Evolutionary conservation across 495 filamentous ascomycete genomes (phyloP).

Genomic region (Hypoxylon crocopeplum): DNA sequence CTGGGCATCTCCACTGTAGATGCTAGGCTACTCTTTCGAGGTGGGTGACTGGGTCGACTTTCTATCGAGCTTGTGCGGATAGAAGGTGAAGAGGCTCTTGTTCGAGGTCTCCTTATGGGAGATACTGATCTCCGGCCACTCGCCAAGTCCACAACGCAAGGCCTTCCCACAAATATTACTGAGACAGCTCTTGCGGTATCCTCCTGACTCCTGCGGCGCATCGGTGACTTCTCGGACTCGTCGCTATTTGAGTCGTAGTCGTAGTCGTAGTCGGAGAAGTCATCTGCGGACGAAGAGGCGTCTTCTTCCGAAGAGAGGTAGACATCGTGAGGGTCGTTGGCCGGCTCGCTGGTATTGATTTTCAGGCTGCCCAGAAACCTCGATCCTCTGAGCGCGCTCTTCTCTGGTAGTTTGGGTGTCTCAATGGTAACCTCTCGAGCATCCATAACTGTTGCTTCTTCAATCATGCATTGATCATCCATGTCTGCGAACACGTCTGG

Average conservation of each 20-base stretch:
- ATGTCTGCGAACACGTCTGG: constrained; percentile 36
- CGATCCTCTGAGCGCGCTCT: constrained; percentile 53
- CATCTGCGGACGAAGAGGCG: constrained; percentile 57
- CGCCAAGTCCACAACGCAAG: constrained; percentile 53
- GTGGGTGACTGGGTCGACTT: constrained; percentile 23
- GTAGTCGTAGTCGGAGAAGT: constrained; percentile 58
- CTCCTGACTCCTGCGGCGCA: constrained; percentile 50
- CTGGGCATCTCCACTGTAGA: constrained; percentile 45
- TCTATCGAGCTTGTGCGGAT: constrained; percentile 19
- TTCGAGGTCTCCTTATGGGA: constrained; percentile 39
- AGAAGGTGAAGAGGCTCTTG: constrained; percentile 43
- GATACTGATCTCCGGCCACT: constrained; percentile 48
- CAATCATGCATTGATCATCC: constrained; percentile 38
- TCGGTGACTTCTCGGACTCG: constrained; percentile 43
- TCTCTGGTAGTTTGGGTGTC: constrained; percentile 46
- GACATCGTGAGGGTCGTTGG: constrained; percentile 50
- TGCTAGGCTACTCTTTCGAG: constrained; percentile 42
- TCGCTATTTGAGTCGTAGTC: constrained; percentile 54
- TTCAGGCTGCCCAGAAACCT: constrained; percentile 51
- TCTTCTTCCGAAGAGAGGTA: constrained; percentile 62
- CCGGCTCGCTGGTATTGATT: constrained; percentile 43
- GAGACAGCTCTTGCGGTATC: constrained; percentile 57
- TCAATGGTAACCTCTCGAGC: constrained; percentile 38
- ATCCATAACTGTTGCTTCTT: constrained; percentile 38
- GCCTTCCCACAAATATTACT: constrained; percentile 55